Base-by-base conservation (phyloP, 2,329 filamentous ascomycete species). In the Aureobasidium subglaciale region DNA sequence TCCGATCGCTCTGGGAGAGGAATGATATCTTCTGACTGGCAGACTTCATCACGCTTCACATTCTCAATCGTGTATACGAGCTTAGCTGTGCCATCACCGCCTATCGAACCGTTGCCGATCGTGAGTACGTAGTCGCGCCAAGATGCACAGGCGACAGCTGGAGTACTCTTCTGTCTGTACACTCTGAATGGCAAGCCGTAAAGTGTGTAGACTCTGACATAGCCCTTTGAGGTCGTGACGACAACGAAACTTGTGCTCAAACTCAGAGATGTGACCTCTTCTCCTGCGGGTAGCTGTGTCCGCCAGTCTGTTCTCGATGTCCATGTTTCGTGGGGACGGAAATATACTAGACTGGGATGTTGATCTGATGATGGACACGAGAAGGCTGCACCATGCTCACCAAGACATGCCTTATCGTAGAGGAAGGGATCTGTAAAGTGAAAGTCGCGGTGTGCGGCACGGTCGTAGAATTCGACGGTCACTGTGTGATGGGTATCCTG, bases 101-200 rank as follows among this genome's bases (percentile, higher is more conserved):
- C 85, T 30, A 95, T 81, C 0, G 93, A 84, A 0, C 95, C 95
- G 64, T 99, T 99, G 54, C 92, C 92, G 62, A 99, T 83, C 0
- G 91, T 96, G 67, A 97, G 80, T n/a, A 99, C 86, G 69, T 97
- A 97, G 74, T 99, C 90, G 61, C 87, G 81, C 88, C 89, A 97
- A 63, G 90, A 92, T 0, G 90, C 90, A 66, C 93, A 99, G 0
- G 90, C 93, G 18, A 99, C 90, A 50, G 89, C 88, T 1, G 92
- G 91, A 2, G 82, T 83, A 70, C 87, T 91, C 75, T 97, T 97
- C 60, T 95, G 90, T 22, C 93, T 81, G 70, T 95, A 96, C 1
- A 99, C 85, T 48, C 88, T 85, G 62, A 90, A 87, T 0, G 93
- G 91, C 30, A 95, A 84, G 24, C 93, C 93, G 68, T 93, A 97